Evolutionary conservation across 2,329 filamentous ascomycete genomes (phyloP), one percentile per base, ranked within the genome.

Genomic region (Cladophialophora bantiana): DNA sequence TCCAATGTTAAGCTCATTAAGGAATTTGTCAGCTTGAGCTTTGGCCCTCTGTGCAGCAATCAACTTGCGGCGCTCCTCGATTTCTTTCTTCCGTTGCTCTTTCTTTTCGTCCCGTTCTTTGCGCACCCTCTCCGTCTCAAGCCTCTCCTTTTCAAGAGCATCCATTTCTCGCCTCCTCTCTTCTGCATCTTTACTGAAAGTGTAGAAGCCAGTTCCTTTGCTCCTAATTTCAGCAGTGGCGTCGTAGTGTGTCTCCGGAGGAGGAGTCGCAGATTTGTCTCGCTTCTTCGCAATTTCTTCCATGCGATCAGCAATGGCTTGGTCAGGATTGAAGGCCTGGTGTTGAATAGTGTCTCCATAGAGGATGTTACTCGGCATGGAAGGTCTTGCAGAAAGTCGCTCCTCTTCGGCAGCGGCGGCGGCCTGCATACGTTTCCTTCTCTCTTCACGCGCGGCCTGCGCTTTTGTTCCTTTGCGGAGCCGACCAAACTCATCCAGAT

Each of bases 401-500:
- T 90, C 90, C 2, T 90, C 83, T 69, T 91, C 88, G 61, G 88
- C 83, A 1, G 83, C 82, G 20, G 85, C 83, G 2, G 86, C 77
- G 1, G 84, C 79, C 7, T 85, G 82, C 62, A 86, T 85, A 20
- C 79, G 73, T 40, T 78, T 83, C 45, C 84, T 81, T 12, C 87
- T 85, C 71, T 90, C 85, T 72, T 90, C 84, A 6, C 85, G 85
- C 48, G 87, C 85, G 15, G 86, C 88, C 69, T 95, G 87, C 4
- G 88, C 85, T 56, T 86, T 85, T 0, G 92, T 94, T 18, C 90
- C 91, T 52, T 82, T 87, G 3, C 94, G 84, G 13, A 89, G 85
- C n/a, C 95, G 89, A 2, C 95, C 95, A 75, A 96, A 97, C 75
- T 98, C 95, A 78, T 99, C 95, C 60, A 90, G 86, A 76, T 92